phyloP scores from a whole-genome alignment of 805 yeast species.

The Yamadazyma akitaensis region DNA sequence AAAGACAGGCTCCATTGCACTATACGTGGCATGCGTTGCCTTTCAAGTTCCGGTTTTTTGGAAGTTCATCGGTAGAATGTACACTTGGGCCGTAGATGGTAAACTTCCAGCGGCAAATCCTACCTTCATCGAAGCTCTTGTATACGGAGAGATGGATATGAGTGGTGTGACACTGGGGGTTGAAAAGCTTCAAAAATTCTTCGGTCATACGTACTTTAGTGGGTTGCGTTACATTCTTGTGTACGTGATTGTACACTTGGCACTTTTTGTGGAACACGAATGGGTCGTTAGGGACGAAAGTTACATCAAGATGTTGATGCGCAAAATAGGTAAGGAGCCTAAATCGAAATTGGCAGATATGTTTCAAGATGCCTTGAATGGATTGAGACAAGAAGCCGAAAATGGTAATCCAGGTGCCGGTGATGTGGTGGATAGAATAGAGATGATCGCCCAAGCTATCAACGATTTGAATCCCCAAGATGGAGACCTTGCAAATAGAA shows the following conservation, averaged over 20 bases:
- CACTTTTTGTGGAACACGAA: conserved; percentile 59
- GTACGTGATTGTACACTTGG: conserved; percentile 40
- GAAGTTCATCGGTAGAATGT: conserved; percentile 51
- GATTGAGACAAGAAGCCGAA: conserved; percentile 21
- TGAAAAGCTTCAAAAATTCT: conserved; percentile 22
- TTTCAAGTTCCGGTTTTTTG: conserved; percentile 59
- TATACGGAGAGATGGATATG: conserved; percentile 33
- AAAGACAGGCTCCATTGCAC: conserved; percentile 22
- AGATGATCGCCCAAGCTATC: conserved; percentile 26
- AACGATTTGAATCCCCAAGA: conserved; percentile 18
- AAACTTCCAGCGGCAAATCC: conserved; percentile 37
- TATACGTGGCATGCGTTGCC: conserved; percentile 41
- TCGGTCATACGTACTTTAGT: conserved; percentile 32
- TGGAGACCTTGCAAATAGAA: conserved; percentile 8
- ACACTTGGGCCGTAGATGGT: conserved; percentile 56
- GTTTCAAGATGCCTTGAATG: conserved; percentile 29
- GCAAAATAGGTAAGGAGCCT: conserved; percentile 57
- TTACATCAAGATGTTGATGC: conserved; percentile 53
- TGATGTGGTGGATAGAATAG: conserved; percentile 22
- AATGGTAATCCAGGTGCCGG: conserved; percentile 22
- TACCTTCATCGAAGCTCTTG: conserved; percentile 27
- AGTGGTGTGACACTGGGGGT: conserved; percentile 8
- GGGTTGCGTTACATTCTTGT: conserved; percentile 40
- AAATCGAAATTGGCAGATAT: conserved; percentile 38
- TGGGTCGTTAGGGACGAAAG: conserved; percentile 73